Percentiles rank a stretch among this genome's conserved stretches.
Evolutionary conservation across 2,329 filamentous ascomycete genomes (phyloP).

Genomic region (Cladobotryum protrusum): DNA sequence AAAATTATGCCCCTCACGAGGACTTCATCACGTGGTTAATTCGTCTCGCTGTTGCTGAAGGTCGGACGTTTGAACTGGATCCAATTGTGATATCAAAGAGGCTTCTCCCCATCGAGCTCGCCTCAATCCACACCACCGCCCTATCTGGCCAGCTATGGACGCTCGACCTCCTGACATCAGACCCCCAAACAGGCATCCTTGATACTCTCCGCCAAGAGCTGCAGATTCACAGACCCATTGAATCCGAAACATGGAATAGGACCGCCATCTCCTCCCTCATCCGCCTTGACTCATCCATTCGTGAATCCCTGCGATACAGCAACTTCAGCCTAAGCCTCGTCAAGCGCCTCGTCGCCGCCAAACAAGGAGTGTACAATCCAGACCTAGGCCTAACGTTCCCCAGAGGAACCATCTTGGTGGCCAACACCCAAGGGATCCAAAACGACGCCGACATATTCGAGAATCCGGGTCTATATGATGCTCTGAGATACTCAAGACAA

Average conservation of each 20-base stretch:
- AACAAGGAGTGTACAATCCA: slow-evolving; percentile 37
- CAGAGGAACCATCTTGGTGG: slow-evolving; percentile 35
- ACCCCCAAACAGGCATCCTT: slow-evolving; percentile 28
- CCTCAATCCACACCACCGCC: slow-evolving; percentile 52
- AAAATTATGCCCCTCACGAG: slow-evolving; percentile 40
- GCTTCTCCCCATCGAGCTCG: slow-evolving; percentile 51
- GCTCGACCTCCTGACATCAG: slow-evolving; percentile 39
- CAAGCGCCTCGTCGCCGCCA: slow-evolving; percentile 38
- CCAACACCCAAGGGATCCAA: slow-evolving; percentile 40
- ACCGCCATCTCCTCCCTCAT: slow-evolving; percentile 35
- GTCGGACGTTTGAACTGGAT: slow-evolving; percentile 36
- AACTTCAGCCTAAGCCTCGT: slow-evolving; percentile 41
- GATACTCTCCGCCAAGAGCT: slow-evolving; percentile 40
- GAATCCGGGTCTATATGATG: slow-evolving; percentile 38
- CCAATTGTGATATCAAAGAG: slow-evolving; percentile 43
- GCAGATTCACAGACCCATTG: slow-evolving; percentile 15
- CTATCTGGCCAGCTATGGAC: slow-evolving; percentile 43
- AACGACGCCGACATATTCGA: slow-evolving; percentile 40
- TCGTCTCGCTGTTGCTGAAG: slow-evolving; percentile 41
- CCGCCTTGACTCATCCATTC: slow-evolving; percentile 45
- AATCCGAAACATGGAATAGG: slow-evolving; percentile 41
- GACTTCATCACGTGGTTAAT: slow-evolving; percentile 55
- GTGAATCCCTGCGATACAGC: slow-evolving; percentile 46
- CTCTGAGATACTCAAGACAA: slow-evolving; percentile 41
- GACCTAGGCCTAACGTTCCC: slow-evolving; percentile 30